Percentiles rank a stretch among this genome's conserved stretches.
Evolutionary conservation across 495 filamentous ascomycete genomes (phyloP).

Genomic region (Aspergillus funiculosus): DNA sequence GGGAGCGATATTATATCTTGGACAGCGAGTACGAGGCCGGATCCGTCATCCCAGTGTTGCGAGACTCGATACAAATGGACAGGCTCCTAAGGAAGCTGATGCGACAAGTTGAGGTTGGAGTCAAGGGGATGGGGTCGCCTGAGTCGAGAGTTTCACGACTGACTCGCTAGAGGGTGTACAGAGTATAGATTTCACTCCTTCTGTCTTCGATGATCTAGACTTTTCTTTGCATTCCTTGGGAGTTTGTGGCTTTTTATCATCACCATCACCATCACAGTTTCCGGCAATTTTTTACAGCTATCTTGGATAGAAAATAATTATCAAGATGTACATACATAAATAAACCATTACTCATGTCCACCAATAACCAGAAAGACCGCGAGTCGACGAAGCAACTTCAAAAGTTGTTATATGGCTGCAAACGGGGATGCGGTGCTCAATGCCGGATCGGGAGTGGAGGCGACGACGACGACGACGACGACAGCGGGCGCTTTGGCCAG

Average conservation of each 20-base stretch:
- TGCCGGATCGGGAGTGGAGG: slow-evolving; percentile 11
- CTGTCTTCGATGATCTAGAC: slow-evolving; percentile 3
- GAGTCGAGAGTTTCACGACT: slow-evolving; percentile 22
- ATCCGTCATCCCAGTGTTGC: slow-evolving; percentile 35
- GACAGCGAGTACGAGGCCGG: slow-evolving; percentile 37
- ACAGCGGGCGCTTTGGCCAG: slow-evolving; percentile 1
- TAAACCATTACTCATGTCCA: background rate
- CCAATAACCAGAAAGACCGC: background rate
- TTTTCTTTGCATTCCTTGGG: slow-evolving; percentile 14
- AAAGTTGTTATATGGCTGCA: slow-evolving; percentile 18
- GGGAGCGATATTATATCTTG: slow-evolving; percentile 39
- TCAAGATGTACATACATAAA: slow-evolving; percentile 14
- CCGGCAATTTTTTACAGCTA: background rate
- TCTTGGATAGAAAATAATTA: background rate
- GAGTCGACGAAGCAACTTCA: slow-evolving; percentile 1
- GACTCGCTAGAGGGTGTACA: slow-evolving; percentile 7
- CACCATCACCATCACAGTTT: background rate
- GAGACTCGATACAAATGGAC: slow-evolving; percentile 28
- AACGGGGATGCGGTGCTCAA: slow-evolving; percentile 13
- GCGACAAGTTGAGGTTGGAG: slow-evolving; percentile 29
- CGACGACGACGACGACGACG: slow-evolving; percentile 1
- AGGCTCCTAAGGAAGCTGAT: slow-evolving; percentile 31
- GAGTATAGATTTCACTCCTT: background rate
- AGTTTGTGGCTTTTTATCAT: slow-evolving; percentile 10
- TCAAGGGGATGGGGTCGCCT: slow-evolving; percentile 29